A percentile compares a stretch with the other conserved stretches of the same genome.
Conservation (phyloP, 345 rosid genomes). For the Physaria fendleri region DNA sequence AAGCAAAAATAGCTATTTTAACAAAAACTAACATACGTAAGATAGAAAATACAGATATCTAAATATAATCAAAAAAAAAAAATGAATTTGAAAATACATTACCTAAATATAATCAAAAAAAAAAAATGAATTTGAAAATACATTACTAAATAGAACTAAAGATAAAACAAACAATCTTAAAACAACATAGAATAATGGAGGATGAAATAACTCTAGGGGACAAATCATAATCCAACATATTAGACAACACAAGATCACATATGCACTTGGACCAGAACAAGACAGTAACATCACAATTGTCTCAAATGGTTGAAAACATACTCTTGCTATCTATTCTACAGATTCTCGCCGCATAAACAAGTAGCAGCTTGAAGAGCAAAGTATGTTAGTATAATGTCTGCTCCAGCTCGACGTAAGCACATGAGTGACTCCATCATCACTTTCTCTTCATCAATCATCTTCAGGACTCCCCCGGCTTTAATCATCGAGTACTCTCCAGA, state of each 20-base stretch:
- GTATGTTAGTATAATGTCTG: conserved; percentile 74
- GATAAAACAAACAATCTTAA: too few relatives aligned
- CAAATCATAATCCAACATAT: background rate
- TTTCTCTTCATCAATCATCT: conserved; percentile 86
- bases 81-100: too few relatives aligned
- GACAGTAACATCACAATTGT: background rate
- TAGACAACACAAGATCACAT: background rate
- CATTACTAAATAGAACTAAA: too few relatives aligned
- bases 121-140: too few relatives aligned
- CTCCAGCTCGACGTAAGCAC: conserved; percentile 88
- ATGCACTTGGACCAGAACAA: background rate
- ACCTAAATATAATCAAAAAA: too few relatives aligned
- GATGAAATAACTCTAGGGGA: too few relatives aligned
- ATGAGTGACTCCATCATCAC: conserved; percentile 92
- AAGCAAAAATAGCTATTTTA: background rate
- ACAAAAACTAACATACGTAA: background rate
- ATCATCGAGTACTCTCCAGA: conserved; percentile 94
- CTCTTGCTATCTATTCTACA: conserved; percentile 2
- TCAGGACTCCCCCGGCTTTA: conserved; percentile 76
- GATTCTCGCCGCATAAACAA: conserved; percentile 49
- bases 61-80: too few relatives aligned
- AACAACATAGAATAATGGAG: too few relatives aligned
- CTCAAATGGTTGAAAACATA: background rate
- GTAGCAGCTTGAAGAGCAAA: conserved; percentile 90
- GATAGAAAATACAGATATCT: too few relatives aligned